Conservation (phyloP, 306 rosid genomes). For the Vigna angularis region DNA sequence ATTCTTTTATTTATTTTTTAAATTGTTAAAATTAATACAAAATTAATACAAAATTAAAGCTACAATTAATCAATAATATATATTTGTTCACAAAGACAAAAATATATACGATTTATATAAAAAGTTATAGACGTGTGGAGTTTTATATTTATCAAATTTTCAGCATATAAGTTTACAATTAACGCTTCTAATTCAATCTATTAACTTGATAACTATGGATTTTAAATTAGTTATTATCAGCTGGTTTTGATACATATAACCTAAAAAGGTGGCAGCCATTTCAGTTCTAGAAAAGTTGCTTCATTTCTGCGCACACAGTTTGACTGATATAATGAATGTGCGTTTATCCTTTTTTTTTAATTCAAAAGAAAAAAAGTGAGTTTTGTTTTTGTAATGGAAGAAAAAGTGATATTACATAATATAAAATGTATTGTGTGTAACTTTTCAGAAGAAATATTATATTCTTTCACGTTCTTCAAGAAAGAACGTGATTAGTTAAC, state of each 20-base stretch:
- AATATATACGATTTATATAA: no score
- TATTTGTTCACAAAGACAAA: neutral
- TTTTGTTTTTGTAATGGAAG: neutral
- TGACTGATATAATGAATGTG: neutral
- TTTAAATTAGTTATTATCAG: neutral
- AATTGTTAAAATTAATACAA: no score
- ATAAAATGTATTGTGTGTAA: neutral
- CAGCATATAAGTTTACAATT: neutral
- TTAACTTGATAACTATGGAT: neutral
- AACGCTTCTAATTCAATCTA: neutral
- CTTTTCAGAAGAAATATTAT: neutral
- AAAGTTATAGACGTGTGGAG: neutral
- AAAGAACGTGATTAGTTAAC: neutral
- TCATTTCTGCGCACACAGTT: neutral
- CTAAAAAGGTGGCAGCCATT: neutral
- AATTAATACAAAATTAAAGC: neutral
- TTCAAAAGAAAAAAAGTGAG: neutral
- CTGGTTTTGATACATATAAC: neutral
- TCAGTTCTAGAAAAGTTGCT: conserved; percentile 15
- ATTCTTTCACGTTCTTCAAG: neutral
- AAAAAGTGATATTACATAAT: neutral
- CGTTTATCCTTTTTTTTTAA: neutral
- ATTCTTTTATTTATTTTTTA: neutral
- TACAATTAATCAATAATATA: neutral
- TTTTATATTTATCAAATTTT: no score